A percentile compares a stretch with the other conserved stretches of the same genome.
Evolutionary conservation across 257 asterid genomes (phyloP).

Genomic region (Avicennia marina): DNA sequence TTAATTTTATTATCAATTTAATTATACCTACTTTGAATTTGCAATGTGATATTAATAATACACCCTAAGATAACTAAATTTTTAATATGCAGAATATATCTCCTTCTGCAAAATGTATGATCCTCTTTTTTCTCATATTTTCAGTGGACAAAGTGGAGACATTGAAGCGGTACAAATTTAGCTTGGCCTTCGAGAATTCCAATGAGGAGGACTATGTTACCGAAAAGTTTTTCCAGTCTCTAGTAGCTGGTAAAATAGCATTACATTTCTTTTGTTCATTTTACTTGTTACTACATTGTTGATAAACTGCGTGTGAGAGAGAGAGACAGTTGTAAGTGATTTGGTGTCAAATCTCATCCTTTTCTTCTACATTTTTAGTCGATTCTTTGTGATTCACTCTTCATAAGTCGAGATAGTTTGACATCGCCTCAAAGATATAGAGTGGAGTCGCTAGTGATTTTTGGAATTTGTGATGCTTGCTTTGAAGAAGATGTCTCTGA

Average conservation of each 20-base stretch:
- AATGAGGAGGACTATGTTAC: slow-evolving; percentile 98
- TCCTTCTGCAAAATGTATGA: neutral
- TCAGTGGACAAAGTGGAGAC: slow-evolving; percentile 89
- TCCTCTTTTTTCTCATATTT: slow-evolving; percentile 18
- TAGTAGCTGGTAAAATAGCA: slow-evolving; percentile 76
- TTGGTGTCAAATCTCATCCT: too few species aligned
- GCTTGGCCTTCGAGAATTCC: slow-evolving; percentile 98
- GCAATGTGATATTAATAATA: too few species aligned
- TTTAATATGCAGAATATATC: too few species aligned
- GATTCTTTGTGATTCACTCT: neutral
- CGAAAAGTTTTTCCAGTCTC: slow-evolving; percentile 90
- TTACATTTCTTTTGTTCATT: slow-evolving; percentile 3
- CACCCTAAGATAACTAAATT: too few species aligned
- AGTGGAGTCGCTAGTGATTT: neutral
- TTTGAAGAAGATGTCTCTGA: neutral
- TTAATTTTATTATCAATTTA: neutral
- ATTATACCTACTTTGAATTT: too few species aligned
- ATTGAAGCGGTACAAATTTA: slow-evolving; percentile 73
- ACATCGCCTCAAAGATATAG: neutral
- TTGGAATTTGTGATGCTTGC: neutral
- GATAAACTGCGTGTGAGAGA: too few species aligned
- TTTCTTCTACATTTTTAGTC: neutral
- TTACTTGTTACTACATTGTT: too few species aligned
- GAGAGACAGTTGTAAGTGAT: too few species aligned
- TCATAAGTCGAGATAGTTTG: neutral